Evolutionary conservation across 768 basidiomycete genomes (phyloP).

Genomic region (Coprinopsis marcescibilis): DNA sequence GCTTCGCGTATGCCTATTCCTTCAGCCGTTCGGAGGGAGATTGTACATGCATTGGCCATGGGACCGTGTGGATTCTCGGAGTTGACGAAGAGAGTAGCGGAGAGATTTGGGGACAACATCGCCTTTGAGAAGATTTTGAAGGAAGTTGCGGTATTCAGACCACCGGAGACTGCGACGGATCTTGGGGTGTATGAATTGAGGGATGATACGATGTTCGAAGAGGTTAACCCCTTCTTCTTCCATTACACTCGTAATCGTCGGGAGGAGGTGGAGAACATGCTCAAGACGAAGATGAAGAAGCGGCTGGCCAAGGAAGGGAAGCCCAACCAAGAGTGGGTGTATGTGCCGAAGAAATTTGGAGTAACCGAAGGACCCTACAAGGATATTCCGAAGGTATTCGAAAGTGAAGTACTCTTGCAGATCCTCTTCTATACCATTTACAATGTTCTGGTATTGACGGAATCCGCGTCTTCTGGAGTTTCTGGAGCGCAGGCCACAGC

Average conservation of each 20-base stretch:
- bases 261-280: conserved; percentile 80
- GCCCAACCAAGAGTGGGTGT: conserved; percentile 52
- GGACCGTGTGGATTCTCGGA: conserved; percentile 88
- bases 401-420: conserved; percentile 68
- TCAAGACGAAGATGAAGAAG: conserved; percentile 65
- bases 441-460: conserved; percentile 66
- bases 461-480: conserved; percentile 22
- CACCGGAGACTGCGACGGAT: conserved; percentile 74
- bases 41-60: conserved; percentile 86
- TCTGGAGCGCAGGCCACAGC: background rate
- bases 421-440: conserved; percentile 78
- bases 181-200: conserved; percentile 85
- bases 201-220: conserved; percentile 65
- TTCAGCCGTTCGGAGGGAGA: conserved; percentile 69
- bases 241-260: conserved; percentile 93
- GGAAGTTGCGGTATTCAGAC: conserved; percentile 76
- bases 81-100: conserved; percentile 84
- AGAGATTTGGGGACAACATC: conserved; percentile 79
- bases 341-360: conserved; percentile 67
- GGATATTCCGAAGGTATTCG: conserved; percentile 55
- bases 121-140: conserved; percentile 74
- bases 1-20: conserved; percentile 63
- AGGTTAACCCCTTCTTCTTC: conserved; percentile 94
- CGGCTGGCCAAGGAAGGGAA: conserved; percentile 31
- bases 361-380: conserved; percentile 68